Evolutionary conservation across 345 rosid genomes (phyloP).

Genomic region (Camelina neglecta): DNA sequence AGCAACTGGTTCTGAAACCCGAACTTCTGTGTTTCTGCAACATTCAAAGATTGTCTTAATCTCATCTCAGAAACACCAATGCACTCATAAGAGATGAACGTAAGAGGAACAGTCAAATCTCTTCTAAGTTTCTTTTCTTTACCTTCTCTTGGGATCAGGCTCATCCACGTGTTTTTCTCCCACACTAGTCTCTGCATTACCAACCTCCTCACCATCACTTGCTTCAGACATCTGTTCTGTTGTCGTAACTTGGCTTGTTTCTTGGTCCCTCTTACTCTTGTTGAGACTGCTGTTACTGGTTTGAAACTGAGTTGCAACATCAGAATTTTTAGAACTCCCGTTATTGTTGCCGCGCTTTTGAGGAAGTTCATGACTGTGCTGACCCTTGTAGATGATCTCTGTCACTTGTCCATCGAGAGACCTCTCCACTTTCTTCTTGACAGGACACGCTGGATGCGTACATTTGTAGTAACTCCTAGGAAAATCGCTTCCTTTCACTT

Average conservation of each 20-base stretch:
- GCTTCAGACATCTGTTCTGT: constrained; percentile 56
- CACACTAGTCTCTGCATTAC: constrained; percentile 51
- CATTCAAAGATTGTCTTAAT: not conserved
- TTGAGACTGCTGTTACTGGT: constrained; percentile 22
- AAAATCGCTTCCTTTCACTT: constrained; percentile 81
- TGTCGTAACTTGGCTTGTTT: constrained; percentile 61
- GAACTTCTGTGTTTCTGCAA: constrained; percentile 61
- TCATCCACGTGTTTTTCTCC: constrained; percentile 62
- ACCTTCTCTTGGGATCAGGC: constrained; percentile 80
- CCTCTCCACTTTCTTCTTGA: constrained; percentile 86
- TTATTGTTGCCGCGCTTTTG: constrained; percentile 60
- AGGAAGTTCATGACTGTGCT: constrained; percentile 74
- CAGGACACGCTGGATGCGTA: constrained; percentile 71
- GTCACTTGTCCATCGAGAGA: constrained; percentile 79
- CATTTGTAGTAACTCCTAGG: constrained; percentile 92
- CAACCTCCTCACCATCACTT: constrained; percentile 77
- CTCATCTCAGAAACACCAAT: constrained; percentile 15
- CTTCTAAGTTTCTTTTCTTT: not conserved
- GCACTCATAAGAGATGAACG: not conserved
- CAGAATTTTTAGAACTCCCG: constrained; percentile 41
- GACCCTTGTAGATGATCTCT: constrained; percentile 87
- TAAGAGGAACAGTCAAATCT: not conserved
- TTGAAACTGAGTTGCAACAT: constrained; percentile 25
- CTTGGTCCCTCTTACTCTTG: constrained; percentile 55
- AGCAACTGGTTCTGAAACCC: constrained; percentile 55